Evolutionary conservation across 2,329 filamentous ascomycete species (phyloP).

Genomic region (Cylindrodendrum hubeiense): DNA sequence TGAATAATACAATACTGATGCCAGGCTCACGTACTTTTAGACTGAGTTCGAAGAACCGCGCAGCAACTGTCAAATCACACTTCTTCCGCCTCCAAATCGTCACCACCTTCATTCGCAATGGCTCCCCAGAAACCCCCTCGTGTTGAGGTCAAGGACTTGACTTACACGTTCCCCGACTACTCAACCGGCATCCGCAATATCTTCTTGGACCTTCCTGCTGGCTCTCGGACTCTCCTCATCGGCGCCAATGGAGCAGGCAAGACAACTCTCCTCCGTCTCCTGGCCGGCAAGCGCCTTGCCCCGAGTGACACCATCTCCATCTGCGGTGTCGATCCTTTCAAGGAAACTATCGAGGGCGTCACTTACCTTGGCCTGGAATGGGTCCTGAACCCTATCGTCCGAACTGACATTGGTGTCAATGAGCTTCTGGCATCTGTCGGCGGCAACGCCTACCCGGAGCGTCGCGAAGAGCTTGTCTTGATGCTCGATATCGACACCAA

Average conservation of each 20-base stretch:
- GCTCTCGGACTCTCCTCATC: slow-evolving; percentile 90
- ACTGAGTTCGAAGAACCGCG: neutral
- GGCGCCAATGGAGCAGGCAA: slow-evolving; percentile 98
- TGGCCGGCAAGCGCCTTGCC: slow-evolving; percentile 94
- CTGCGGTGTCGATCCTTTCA: slow-evolving; percentile 91
- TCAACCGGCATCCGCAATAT: slow-evolving; percentile 83
- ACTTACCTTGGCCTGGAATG: slow-evolving; percentile 98
- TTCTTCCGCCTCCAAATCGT: slow-evolving; percentile 8
- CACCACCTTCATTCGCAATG: slow-evolving; percentile 41
- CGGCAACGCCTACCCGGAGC: slow-evolving; percentile 83
- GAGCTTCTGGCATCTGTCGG: slow-evolving; percentile 89
- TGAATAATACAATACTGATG: neutral
- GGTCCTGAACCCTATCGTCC: slow-evolving; percentile 97
- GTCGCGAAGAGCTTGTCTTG: slow-evolving; percentile 86
- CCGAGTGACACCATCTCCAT: slow-evolving; percentile 81
- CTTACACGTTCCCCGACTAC: slow-evolving; percentile 90
- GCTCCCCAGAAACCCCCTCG: slow-evolving; percentile 59
- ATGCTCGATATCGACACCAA: slow-evolving; percentile 92
- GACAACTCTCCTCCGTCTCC: slow-evolving; percentile 93
- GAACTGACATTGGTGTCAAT: slow-evolving; percentile 91
- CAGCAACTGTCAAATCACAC: neutral
- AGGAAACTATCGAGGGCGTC: slow-evolving; percentile 88
- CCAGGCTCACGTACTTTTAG: neutral
- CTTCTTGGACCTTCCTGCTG: slow-evolving; percentile 80
- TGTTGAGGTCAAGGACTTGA: slow-evolving; percentile 81